Evolutionary conservation across 495 filamentous ascomycete species (phyloP).

Genomic region (Podospora sp.): DNA sequence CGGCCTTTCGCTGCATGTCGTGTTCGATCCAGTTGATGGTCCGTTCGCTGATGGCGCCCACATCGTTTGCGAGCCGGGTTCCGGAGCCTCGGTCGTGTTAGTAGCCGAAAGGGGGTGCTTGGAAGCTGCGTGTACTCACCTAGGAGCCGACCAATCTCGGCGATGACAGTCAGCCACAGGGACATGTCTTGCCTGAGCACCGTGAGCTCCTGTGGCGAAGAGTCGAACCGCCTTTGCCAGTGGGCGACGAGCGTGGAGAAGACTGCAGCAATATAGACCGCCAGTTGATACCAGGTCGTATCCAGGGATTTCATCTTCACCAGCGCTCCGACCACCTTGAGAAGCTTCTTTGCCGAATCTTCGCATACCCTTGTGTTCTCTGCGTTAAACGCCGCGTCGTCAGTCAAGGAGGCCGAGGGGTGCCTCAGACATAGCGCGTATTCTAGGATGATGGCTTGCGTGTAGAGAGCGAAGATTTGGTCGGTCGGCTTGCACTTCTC

Average conservation of each 20-base stretch:
- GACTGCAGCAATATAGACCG: slow-evolving; percentile 72
- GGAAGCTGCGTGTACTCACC: slow-evolving; percentile 47
- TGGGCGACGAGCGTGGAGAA: slow-evolving; percentile 71
- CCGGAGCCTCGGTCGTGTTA: slow-evolving; percentile 37
- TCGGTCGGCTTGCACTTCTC: slow-evolving; percentile 54
- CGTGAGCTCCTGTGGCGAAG: slow-evolving; percentile 54
- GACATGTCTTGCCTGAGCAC: slow-evolving; percentile 67
- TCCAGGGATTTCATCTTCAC: slow-evolving; percentile 69
- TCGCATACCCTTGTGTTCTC: slow-evolving; percentile 71
- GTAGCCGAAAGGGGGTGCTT: neutral
- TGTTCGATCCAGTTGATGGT: slow-evolving; percentile 50
- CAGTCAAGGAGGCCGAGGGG: slow-evolving; percentile 67
- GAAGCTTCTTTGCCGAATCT: slow-evolving; percentile 63
- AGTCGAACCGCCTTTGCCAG: slow-evolving; percentile 64
- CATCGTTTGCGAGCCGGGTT: slow-evolving; percentile 37
- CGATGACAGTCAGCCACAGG: slow-evolving; percentile 67
- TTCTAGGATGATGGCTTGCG: slow-evolving; percentile 50
- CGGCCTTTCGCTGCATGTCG: slow-evolving; percentile 37
- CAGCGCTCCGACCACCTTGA: slow-evolving; percentile 60
- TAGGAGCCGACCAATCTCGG: slow-evolving; percentile 62
- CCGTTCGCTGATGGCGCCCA: slow-evolving; percentile 45
- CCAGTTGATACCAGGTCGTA: slow-evolving; percentile 75
- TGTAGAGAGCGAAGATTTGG: slow-evolving; percentile 55
- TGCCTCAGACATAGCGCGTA: slow-evolving; percentile 63
- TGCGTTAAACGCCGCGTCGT: slow-evolving; percentile 59